Evolutionary conservation across 768 basidiomycete species (phyloP).

Genomic region (Tylopilus sp.): DNA sequence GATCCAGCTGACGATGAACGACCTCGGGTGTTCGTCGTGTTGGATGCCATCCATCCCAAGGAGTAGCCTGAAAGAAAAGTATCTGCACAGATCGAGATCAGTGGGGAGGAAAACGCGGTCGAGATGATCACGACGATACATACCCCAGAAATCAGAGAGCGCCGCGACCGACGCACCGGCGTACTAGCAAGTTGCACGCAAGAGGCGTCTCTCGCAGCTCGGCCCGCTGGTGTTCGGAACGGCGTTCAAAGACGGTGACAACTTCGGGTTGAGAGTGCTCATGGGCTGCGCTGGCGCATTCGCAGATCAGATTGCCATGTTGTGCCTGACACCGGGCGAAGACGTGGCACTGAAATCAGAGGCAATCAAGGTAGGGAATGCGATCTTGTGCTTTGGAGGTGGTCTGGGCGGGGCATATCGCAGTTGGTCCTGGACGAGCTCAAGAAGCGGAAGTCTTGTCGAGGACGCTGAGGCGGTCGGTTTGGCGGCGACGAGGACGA

Average conservation of each 20-base stretch:
- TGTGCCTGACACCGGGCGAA: conserved; percentile 40
- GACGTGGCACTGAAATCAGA: conserved; percentile 30
- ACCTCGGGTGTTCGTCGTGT: conserved; percentile 49
- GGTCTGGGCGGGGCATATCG: conserved; percentile 67
- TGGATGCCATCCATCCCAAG: conserved; percentile 15
- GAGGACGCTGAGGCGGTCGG: conserved; percentile 61
- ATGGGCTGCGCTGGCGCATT: conserved; percentile 41
- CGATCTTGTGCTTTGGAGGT: conserved; percentile 77
- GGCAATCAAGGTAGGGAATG: conserved; percentile 48
- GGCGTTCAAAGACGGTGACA: conserved; percentile 67
- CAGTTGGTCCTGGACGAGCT: conserved; percentile 54
- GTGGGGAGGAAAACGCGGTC: conserved; percentile 40
- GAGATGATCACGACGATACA: conserved; percentile 68
- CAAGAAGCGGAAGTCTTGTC: conserved; percentile 52
- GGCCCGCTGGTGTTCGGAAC: conserved; percentile 74
- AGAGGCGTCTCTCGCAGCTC: conserved; percentile 73
- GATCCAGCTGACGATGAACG: conserved; percentile 59
- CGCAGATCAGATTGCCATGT: conserved; percentile 27
- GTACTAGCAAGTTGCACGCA: conserved; percentile 42
- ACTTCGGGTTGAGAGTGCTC: conserved; percentile 61
- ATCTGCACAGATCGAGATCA: conserved; percentile 53
- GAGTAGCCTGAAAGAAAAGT: conserved; percentile 45
- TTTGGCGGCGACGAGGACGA: conserved; percentile 34
- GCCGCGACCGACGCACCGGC: conserved; percentile 16
- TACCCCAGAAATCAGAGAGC: conserved; percentile 42